These are phyloP conservation scores for Rhodotorula toruloides DNA, from an alignment of 768 basidiomycete genomes.

Conservation along the genomic window DNA sequence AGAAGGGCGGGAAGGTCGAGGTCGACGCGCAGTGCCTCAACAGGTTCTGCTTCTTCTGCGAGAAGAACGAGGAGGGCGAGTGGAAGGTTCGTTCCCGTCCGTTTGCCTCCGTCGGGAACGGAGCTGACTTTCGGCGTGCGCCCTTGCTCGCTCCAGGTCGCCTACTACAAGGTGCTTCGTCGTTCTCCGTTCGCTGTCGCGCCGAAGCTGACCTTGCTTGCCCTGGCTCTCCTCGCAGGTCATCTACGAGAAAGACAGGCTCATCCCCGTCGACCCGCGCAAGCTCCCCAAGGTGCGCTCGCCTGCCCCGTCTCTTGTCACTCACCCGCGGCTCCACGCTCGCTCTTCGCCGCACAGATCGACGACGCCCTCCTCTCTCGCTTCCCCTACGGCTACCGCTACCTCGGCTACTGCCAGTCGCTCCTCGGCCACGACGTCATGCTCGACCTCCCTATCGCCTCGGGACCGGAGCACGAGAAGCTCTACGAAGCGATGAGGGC, in stretches of 20 bases:
- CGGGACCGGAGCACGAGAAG: slow-evolving; percentile 26
- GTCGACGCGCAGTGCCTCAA: neutral
- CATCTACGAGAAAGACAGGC: slow-evolving; percentile 35
- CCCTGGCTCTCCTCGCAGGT: no score
- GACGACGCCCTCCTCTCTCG: neutral
- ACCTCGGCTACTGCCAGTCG: neutral
- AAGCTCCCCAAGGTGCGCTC: neutral
- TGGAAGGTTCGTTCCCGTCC: neutral
- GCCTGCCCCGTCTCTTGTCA: neutral
- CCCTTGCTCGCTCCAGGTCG: neutral
- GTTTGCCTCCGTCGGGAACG: no score
- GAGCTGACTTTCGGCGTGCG: no score
- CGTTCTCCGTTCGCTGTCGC: no score
- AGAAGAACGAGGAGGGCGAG: neutral
- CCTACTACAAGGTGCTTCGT: neutral
- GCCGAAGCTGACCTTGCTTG: no score
- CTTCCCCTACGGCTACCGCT: neutral
- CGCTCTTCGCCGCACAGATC: neutral
- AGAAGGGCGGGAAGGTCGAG: neutral
- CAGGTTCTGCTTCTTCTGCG: neutral
- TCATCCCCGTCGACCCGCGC: neutral
- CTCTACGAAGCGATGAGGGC: slow-evolving; percentile 17
- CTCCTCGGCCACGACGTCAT: slow-evolving; percentile 26
- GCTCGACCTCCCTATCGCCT: slow-evolving; percentile 27
- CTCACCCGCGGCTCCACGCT: no score